These are phyloP conservation scores for Claviceps purpurea DNA, from an alignment of 2,329 filamentous ascomycete species.

Conservation along the genomic window DNA sequence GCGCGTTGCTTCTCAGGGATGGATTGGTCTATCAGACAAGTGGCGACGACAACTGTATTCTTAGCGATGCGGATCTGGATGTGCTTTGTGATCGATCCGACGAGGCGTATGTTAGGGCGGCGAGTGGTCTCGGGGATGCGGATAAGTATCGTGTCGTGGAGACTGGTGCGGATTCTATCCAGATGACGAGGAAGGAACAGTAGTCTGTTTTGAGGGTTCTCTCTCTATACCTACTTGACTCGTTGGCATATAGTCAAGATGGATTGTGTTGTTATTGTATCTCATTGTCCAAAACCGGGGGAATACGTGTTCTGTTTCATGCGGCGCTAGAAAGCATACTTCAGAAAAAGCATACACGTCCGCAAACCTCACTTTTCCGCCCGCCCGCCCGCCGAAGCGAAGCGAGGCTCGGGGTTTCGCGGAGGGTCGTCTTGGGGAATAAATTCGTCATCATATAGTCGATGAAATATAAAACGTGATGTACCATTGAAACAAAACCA, in stretches of 20 bases:
- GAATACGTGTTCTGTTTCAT: too few species aligned
- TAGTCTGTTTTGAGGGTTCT: neutral
- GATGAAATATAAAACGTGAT: too few species aligned
- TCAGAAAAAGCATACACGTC: too few species aligned
- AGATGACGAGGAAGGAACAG: conserved; percentile 18
- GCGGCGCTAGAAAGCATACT: too few species aligned
- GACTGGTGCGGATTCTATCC: conserved; percentile 47
- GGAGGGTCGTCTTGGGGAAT: too few species aligned
- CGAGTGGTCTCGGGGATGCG: conserved; percentile 62
- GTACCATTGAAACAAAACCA: too few species aligned
- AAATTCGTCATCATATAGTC: too few species aligned
- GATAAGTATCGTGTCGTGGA: conserved; percentile 67
- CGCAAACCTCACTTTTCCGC: too few species aligned
- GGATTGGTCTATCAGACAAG: conserved; percentile 48
- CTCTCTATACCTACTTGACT: neutral
- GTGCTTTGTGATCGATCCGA: conserved; percentile 65
- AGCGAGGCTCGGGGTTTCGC: too few species aligned
- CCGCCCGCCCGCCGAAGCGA: too few species aligned
- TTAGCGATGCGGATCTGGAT: conserved; percentile 64
- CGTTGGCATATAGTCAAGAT: neutral
- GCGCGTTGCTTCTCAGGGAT: conserved; percentile 53
- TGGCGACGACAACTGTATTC: conserved; percentile 44
- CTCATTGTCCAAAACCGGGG: too few species aligned
- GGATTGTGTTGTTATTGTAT: too few species aligned
- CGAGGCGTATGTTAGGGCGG: conserved; percentile 54